phyloP scores from a whole-genome alignment of 352 stramenopile species.

The Globisporangium nagaii region DNA sequence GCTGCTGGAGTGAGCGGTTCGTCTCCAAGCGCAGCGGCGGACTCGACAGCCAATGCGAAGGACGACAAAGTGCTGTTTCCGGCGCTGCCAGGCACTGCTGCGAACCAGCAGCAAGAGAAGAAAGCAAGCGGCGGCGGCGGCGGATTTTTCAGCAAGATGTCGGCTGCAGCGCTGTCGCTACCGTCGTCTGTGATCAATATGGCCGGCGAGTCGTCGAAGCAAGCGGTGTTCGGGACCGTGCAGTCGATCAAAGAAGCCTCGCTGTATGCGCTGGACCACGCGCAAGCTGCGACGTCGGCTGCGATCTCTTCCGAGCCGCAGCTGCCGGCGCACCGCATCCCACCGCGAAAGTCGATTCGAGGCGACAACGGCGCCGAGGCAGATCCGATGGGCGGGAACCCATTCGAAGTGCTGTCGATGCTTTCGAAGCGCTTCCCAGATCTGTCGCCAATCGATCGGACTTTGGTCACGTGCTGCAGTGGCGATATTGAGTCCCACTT shows the following conservation, averaged over 20 bases:
- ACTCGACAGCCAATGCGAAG: not conserved
- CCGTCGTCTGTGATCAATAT: slow-evolving; percentile 61
- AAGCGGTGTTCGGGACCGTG: slow-evolving; percentile 58
- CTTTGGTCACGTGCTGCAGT: slow-evolving; percentile 64
- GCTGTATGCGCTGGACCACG: slow-evolving; percentile 68
- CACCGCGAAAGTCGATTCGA: not conserved
- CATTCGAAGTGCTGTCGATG: slow-evolving; percentile 52
- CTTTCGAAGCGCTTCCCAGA: slow-evolving; percentile 74
- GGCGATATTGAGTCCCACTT: slow-evolving; percentile 39
- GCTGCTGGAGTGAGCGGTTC: not conserved
- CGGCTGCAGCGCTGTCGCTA: slow-evolving; percentile 47
- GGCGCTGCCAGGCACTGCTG: not conserved
- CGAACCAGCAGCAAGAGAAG: not conserved
- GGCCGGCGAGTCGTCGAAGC: slow-evolving; percentile 55
- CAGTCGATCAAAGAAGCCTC: slow-evolving; percentile 75
- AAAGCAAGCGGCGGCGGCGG: slow-evolving; percentile 29
- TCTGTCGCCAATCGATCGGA: slow-evolving; percentile 62
- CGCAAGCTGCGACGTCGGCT: slow-evolving; percentile 54
- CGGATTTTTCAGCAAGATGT: slow-evolving; percentile 65
- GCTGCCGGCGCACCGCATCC: slow-evolving; percentile 16
- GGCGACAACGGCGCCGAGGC: not conserved
- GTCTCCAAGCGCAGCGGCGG: not conserved
- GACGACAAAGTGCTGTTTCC: slow-evolving; percentile 9
- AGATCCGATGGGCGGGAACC: slow-evolving; percentile 16
- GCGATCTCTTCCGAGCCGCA: slow-evolving; percentile 49